A percentile compares a stretch with the other conserved stretches of the same genome.
Conservation (phyloP, 2,329 filamentous ascomycete species). For the Chaetoscypha palmicola region DNA sequence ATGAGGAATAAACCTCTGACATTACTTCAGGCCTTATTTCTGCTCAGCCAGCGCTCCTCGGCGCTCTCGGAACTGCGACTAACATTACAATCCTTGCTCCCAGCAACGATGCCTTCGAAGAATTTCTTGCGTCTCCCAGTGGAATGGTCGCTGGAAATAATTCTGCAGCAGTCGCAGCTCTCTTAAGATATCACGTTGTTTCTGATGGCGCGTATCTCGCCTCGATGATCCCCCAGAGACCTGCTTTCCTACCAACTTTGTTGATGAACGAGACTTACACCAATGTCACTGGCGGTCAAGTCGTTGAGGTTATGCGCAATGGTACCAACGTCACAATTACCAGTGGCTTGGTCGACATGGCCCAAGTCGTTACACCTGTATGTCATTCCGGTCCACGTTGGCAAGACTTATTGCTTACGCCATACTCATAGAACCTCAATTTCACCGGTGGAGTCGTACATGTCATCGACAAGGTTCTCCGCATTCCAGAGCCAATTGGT, state of each 20-base stretch:
- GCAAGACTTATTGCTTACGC: too few species aligned
- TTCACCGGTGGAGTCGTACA: constrained; percentile 44
- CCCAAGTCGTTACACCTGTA: constrained; percentile 23
- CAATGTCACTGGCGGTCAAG: constrained; percentile 43
- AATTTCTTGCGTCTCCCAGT: constrained; percentile 26
- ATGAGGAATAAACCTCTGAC: neutral
- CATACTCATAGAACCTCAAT: constrained; percentile 42
- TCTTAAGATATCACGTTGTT: constrained; percentile 29
- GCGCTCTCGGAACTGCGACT: constrained; percentile 31
- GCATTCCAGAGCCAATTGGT: constrained; percentile 36
- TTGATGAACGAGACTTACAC: constrained; percentile 37
- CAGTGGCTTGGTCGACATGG: constrained; percentile 23
- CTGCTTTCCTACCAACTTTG: constrained; percentile 37
- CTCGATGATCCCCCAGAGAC: constrained; percentile 19
- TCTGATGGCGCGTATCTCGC: constrained; percentile 23
- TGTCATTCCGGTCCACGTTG: too few species aligned
- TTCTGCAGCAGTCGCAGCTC: constrained; percentile 27
- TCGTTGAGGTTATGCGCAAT: constrained; percentile 35
- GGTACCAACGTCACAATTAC: constrained; percentile 35
- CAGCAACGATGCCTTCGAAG: constrained; percentile 26
- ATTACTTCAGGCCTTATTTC: constrained; percentile 31
- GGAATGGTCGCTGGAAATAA: constrained; percentile 25
- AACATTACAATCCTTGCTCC: constrained; percentile 46
- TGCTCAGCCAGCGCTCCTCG: constrained; percentile 32
- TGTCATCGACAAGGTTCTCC: constrained; percentile 42